A percentile compares a stretch with the other conserved stretches of the same genome.
Evolutionary conservation across 106 monocot genomes (phyloP).

Genomic region (Alisma plantagoaquatica): DNA sequence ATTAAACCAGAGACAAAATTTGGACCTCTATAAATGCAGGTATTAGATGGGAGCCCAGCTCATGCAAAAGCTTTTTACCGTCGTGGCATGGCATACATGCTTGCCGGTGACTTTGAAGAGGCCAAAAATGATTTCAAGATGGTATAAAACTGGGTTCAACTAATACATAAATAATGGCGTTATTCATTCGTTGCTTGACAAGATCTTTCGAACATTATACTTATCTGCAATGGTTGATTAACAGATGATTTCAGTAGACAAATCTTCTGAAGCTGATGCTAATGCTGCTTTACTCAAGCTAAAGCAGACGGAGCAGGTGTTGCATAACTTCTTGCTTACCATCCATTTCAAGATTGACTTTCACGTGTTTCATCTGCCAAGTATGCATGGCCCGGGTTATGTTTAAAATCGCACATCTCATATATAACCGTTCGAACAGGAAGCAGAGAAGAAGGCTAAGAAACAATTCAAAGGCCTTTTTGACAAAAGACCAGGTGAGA

Average conservation of each 20-base stretch:
- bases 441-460: slow-evolving; percentile 57
- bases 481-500: slow-evolving; percentile 95
- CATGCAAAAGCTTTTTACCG: slow-evolving; percentile 87
- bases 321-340: background rate
- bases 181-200: background rate
- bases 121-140: slow-evolving; percentile 79
- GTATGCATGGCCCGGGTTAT: too few species aligned
- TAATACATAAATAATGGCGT: too few species aligned
- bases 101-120: slow-evolving; percentile 77
- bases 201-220: too few species aligned
- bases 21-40: slow-evolving; percentile 42
- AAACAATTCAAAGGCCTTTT: slow-evolving; percentile 92
- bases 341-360: too few species aligned
- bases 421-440: slow-evolving; percentile 20
- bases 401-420: background rate
- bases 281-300: slow-evolving; percentile 78
- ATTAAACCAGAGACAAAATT: too few species aligned
- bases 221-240: too few species aligned
- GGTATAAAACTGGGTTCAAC: slow-evolving; percentile 23
- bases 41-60: slow-evolving; percentile 72
- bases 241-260: slow-evolving; percentile 88
- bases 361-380: too few species aligned
- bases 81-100: slow-evolving; percentile 84
- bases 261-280: slow-evolving; percentile 89
- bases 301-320: slow-evolving; percentile 73